These are phyloP conservation scores for Cercophora newfieldiana DNA, from an alignment of 495 filamentous ascomycete genomes.

Conservation along the genomic window DNA sequence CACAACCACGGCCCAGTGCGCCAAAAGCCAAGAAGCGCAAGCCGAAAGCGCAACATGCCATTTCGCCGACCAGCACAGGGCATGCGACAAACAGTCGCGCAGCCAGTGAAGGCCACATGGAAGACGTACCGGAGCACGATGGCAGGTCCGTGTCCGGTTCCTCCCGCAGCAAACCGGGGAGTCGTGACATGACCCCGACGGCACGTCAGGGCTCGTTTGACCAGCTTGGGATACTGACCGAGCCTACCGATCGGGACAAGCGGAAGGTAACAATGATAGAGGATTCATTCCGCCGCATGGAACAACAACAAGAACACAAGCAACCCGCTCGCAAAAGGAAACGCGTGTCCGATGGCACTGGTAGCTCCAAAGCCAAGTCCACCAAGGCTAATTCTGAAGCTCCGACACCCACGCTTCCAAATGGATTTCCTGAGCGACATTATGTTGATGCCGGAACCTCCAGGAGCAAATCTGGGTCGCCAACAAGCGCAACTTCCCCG, in stretches of 20 bases:
- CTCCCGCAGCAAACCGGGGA: conserved; percentile 69
- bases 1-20: conserved; percentile 49
- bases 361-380: conserved; percentile 38
- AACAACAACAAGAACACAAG: conserved; percentile 52
- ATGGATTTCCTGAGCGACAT: conserved; percentile 38
- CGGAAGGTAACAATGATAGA: conserved; percentile 84
- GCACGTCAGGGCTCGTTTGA: conserved; percentile 54
- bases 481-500: conserved; percentile 43
- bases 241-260: conserved; percentile 82
- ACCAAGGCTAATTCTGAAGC: conserved; percentile 36
- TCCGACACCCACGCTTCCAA: conserved; percentile 35
- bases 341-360: conserved; percentile 58
- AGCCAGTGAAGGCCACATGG: conserved; percentile 65
- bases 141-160: conserved; percentile 73
- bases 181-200: conserved; percentile 78
- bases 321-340: conserved; percentile 59
- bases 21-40: conserved; percentile 63
- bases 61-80: conserved; percentile 69
- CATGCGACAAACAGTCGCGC: conserved; percentile 76
- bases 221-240: conserved; percentile 53
- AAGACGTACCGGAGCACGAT: conserved; percentile 58
- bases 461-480: conserved; percentile 50
- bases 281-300: conserved; percentile 67
- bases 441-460: conserved; percentile 53
- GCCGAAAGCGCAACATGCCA: conserved; percentile 49